Evolutionary conservation across 495 filamentous ascomycete genomes (phyloP).

Genomic region (Penicillium longicatenatum): DNA sequence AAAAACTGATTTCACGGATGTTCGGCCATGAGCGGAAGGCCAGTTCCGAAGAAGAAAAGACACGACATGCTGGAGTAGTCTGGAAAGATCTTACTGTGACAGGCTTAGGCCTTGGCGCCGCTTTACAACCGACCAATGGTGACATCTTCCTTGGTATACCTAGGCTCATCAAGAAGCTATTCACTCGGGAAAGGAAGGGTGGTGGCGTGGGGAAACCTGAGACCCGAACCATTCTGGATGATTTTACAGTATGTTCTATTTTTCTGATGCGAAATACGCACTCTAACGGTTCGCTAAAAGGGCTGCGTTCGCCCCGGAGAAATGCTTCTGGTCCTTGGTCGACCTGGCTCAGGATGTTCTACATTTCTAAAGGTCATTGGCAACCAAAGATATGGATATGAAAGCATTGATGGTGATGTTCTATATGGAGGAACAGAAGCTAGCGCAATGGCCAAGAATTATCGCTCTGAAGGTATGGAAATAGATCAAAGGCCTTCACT

Average conservation of each 20-base stretch:
- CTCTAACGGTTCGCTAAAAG: slow-evolving; percentile 19
- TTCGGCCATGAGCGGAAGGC: slow-evolving; percentile 62
- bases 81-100: slow-evolving; percentile 66
- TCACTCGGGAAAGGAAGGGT: slow-evolving; percentile 45
- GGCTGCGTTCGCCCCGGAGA: slow-evolving; percentile 51
- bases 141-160: slow-evolving; percentile 64
- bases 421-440: slow-evolving; percentile 64
- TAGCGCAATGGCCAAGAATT: slow-evolving; percentile 61
- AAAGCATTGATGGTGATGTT: slow-evolving; percentile 62
- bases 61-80: slow-evolving; percentile 56
- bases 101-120: slow-evolving; percentile 66
- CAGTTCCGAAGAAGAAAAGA: slow-evolving; percentile 67
- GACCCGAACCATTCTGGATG: slow-evolving; percentile 63
- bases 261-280: not conserved
- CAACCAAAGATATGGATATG: slow-evolving; percentile 66
- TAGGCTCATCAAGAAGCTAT: slow-evolving; percentile 49
- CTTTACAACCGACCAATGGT: slow-evolving; percentile 63
- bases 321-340: slow-evolving; percentile 67
- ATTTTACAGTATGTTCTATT: slow-evolving; percentile 50
- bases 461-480: slow-evolving; percentile 56
- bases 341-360: slow-evolving; percentile 71
- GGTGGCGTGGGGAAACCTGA: slow-evolving; percentile 48
- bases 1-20: slow-evolving; percentile 63
- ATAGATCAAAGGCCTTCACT: not conserved
- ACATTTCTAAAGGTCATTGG: slow-evolving; percentile 71